phyloP scores from a whole-genome alignment of 495 filamentous ascomycete species.

The Talaromyces trachyspermus region DNA sequence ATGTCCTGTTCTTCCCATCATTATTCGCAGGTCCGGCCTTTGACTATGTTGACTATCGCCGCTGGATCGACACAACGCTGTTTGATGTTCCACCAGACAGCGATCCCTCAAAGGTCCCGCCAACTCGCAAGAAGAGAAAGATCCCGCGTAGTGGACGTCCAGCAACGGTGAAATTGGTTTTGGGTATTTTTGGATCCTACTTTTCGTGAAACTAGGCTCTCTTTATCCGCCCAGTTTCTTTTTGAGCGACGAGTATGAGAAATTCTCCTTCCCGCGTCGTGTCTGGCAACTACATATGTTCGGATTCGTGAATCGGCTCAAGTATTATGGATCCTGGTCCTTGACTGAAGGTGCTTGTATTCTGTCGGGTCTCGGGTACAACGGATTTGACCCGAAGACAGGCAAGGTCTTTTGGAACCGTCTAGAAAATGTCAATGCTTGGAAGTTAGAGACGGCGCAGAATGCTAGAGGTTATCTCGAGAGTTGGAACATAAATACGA shows the following conservation, averaged over 20 bases:
- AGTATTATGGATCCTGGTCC: constrained; percentile 95
- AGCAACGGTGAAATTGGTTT: constrained; percentile 65
- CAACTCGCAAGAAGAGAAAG: constrained; percentile 84
- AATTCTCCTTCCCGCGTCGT: constrained; percentile 61
- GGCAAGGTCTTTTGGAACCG: constrained; percentile 85
- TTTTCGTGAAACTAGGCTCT: constrained; percentile 67
- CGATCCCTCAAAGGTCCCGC: constrained; percentile 72
- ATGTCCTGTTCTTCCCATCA: constrained; percentile 90
- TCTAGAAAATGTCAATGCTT: constrained; percentile 77
- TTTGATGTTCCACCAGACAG: constrained; percentile 76
- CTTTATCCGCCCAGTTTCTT: constrained; percentile 55
- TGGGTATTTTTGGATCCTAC: constrained; percentile 72
- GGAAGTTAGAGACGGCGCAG: constrained; percentile 77
- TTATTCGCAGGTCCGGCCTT: constrained; percentile 85
- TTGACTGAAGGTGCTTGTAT: constrained; percentile 94
- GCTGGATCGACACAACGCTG: constrained; percentile 90
- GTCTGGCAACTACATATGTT: constrained; percentile 76
- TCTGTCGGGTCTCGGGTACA: constrained; percentile 87
- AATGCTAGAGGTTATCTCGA: constrained; percentile 84
- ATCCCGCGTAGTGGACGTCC: constrained; percentile 89
- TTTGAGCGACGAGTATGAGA: constrained; percentile 53
- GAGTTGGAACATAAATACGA: constrained; percentile 98
- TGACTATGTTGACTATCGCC: constrained; percentile 84
- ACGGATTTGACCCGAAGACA: constrained; percentile 76
- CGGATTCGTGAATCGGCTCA: constrained; percentile 68